A percentile compares a stretch with the other conserved stretches of the same genome.
phyloP scores from a whole-genome alignment of 1,284 basidiomycete genomes.

The Rhizoctonia solani region DNA sequence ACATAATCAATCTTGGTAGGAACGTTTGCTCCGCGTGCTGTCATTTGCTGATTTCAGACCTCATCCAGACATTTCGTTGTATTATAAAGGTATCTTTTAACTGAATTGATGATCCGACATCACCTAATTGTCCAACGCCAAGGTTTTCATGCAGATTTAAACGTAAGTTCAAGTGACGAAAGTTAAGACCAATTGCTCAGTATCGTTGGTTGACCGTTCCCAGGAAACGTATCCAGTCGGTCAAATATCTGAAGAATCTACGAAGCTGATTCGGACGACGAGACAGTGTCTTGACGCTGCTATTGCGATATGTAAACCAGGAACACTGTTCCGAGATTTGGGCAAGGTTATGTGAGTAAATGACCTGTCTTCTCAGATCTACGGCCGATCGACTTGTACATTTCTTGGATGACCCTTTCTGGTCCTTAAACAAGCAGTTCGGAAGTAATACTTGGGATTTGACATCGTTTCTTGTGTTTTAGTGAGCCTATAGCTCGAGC shows the following conservation, averaged over 20 bases:
- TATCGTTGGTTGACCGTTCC: constrained; percentile 2
- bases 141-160: constrained; percentile 91
- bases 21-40: constrained; percentile 37
- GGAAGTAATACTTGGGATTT: constrained; percentile 1
- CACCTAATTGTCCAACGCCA: constrained; percentile 1
- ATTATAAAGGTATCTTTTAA: constrained; percentile 63
- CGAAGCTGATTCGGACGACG: constrained; percentile 78
- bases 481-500: constrained; percentile 84
- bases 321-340: constrained; percentile 81
- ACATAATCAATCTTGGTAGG: constrained; percentile 89
- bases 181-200: constrained; percentile 32
- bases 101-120: constrained; percentile 3
- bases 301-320: constrained; percentile 89
- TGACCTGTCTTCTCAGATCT: constrained; percentile 3
- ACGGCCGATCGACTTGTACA: constrained; percentile 1
- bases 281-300: constrained; percentile 83
- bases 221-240: constrained; percentile 81
- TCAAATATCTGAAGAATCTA: constrained; percentile 78
- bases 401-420: constrained; percentile 1
- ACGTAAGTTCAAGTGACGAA: constrained; percentile 54
- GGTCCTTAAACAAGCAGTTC: not conserved
- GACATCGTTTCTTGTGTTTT: constrained; percentile 16
- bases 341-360: constrained; percentile 74
- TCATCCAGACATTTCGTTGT: constrained; percentile 66
- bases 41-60: constrained; percentile 10